phyloP scores from a whole-genome alignment of 192 early-diverging fungal genomes.

The Umbelopsis isabellina region DNA sequence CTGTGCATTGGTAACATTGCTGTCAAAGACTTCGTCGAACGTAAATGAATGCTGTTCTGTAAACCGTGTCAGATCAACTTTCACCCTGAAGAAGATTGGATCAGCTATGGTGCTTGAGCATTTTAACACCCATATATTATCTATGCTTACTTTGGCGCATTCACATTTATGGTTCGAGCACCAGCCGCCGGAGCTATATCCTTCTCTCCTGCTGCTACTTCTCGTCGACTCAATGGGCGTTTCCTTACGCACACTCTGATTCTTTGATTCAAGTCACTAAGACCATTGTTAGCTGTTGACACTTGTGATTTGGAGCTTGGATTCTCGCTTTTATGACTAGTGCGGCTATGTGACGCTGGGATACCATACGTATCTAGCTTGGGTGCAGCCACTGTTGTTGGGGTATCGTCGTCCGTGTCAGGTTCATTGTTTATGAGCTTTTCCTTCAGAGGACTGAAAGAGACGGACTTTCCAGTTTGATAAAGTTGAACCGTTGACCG shows the following conservation, averaged over 20 bases:
- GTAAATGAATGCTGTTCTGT: conserved; percentile 91
- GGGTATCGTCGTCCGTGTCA: not conserved
- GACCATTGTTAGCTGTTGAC: conserved; percentile 21
- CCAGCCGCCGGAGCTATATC: conserved; percentile 78
- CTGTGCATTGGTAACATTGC: conserved; percentile 76
- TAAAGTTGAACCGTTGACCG: not conserved
- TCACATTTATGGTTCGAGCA: conserved; percentile 73
- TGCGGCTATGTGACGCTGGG: conserved; percentile 39
- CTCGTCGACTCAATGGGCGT: conserved; percentile 88
- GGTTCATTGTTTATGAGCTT: conserved; percentile 13
- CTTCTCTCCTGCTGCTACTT: conserved; percentile 71
- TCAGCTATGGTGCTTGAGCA: not conserved
- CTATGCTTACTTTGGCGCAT: conserved; percentile 88
- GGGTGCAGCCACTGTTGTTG: conserved; percentile 29
- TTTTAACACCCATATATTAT: not conserved
- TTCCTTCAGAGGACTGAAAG: conserved; percentile 2
- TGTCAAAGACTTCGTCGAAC: conserved; percentile 97
- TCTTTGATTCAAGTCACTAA: conserved; percentile 68
- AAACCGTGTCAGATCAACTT: conserved; percentile 93
- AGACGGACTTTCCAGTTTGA: conserved; percentile 13
- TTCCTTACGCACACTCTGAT: conserved; percentile 99
- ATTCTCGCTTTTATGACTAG: not conserved
- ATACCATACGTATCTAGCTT: conserved; percentile 78
- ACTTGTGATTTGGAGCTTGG: not conserved
- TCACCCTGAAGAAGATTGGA: conserved; percentile 59